Percentiles rank a stretch among this genome's conserved stretches.
Conservation (phyloP, 176 grass and related monocot genomes). For the Cymbopogon citratus region DNA sequence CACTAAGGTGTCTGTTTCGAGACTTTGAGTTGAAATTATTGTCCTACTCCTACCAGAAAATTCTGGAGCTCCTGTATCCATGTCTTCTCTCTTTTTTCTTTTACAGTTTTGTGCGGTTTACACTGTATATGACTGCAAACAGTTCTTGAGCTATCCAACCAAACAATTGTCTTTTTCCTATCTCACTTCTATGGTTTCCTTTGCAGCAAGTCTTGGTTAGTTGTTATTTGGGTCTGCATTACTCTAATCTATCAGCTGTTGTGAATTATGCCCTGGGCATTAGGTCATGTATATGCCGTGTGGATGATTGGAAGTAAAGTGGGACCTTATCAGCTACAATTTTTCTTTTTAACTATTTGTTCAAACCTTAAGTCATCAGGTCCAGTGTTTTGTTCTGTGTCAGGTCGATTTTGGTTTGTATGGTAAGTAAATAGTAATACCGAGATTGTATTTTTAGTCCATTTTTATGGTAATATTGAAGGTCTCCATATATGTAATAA, state of each 20-base stretch:
- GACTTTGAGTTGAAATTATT: background rate
- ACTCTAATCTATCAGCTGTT: background rate
- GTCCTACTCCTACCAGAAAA: background rate
- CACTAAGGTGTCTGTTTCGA: background rate
- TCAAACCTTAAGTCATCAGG: background rate
- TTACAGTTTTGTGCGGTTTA: background rate
- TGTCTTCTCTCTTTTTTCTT: background rate
- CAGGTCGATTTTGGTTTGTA: background rate
- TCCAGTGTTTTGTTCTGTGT: conserved; percentile 8
- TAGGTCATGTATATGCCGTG: background rate
- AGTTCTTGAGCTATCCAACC: background rate
- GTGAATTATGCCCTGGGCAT: background rate
- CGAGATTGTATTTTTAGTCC: background rate
- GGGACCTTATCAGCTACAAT: conserved; percentile 9
- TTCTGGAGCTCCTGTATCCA: background rate
- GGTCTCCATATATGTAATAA: background rate
- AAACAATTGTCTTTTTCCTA: background rate
- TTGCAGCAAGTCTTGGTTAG: conserved; percentile 1
- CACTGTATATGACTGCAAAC: background rate
- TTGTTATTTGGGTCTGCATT: background rate
- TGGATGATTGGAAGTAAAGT: background rate
- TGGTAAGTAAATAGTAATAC: background rate
- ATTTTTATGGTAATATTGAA: background rate
- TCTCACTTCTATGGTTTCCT: background rate
- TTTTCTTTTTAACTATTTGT: background rate